Percentiles rank a stretch among this genome's conserved stretches.
Evolutionary conservation across 208 protist species (phyloP).

Genomic region (Wallacemonas sp.): DNA sequence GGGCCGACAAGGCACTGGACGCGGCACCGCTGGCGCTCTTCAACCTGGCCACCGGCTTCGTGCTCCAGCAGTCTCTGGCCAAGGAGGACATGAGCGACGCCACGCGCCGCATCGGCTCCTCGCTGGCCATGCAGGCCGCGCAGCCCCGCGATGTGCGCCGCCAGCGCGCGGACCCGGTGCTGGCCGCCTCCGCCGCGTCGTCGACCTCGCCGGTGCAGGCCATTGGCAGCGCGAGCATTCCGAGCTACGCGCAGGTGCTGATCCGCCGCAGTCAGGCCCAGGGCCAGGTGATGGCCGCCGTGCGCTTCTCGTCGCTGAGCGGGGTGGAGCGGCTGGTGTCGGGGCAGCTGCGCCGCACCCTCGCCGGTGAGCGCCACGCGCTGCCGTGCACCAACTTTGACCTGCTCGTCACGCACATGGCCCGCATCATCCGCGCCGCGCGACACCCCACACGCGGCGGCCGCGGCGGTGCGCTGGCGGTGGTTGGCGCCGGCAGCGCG

Average conservation of each 20-base stretch:
- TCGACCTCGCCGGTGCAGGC: constrained; percentile 21
- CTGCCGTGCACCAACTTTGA: constrained; percentile 6
- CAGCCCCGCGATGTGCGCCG: constrained; percentile 24
- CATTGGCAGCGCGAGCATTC: constrained; percentile 22
- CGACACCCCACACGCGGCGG: not conserved
- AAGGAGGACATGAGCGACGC: constrained; percentile 26
- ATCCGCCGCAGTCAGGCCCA: constrained; percentile 63
- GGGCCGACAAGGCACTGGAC: constrained; percentile 36
- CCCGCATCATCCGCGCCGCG: not conserved
- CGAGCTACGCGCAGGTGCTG: constrained; percentile 61
- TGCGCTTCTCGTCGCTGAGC: constrained; percentile 30
- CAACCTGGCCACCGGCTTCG: constrained; percentile 60
- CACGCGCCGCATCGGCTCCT: constrained; percentile 29
- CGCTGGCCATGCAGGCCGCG: constrained; percentile 38
- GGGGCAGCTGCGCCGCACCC: constrained; percentile 33
- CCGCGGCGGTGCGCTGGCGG: not conserved
- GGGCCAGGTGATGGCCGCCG: constrained; percentile 53
- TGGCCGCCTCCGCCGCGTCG: constrained; percentile 11
- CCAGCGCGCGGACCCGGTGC: not conserved
- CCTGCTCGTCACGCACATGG: not conserved
- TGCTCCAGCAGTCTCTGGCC: constrained; percentile 52
- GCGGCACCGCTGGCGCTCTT: constrained; percentile 54
- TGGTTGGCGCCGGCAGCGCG: constrained; percentile 6
- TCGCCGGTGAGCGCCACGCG: constrained; percentile 8
- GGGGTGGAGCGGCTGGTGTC: constrained; percentile 42